These are phyloP conservation scores for Kentomonas sorsogonicus DNA, from an alignment of 208 protist species.

Conservation along the genomic window DNA sequence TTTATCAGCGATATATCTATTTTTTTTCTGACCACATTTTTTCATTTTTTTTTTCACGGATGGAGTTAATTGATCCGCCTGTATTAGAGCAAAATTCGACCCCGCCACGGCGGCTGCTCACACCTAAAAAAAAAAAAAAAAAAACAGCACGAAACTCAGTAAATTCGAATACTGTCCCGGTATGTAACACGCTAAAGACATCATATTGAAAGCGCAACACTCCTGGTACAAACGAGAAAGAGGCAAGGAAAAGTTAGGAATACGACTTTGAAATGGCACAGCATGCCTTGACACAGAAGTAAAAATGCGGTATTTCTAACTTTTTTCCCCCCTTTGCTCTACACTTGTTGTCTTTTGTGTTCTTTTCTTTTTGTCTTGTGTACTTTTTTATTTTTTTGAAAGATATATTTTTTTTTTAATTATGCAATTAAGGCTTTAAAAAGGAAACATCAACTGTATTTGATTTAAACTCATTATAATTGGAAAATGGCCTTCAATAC, in stretches of 20 bases:
- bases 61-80: neutral
- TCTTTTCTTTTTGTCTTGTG: constrained; percentile 4
- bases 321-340: neutral
- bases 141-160: neutral
- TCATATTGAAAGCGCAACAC: neutral
- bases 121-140: neutral
- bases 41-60: too few species aligned
- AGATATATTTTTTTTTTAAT: neutral
- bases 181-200: neutral
- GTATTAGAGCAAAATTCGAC: neutral
- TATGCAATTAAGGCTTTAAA: neutral
- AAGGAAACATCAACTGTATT: neutral
- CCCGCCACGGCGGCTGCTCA: neutral
- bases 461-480: neutral
- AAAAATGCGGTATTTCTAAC: too few species aligned
- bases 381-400: constrained; percentile 2
- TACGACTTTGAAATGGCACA: too few species aligned
- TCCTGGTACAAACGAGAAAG: too few species aligned
- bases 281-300: too few species aligned
- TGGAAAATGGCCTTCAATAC: neutral
- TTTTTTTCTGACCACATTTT: too few species aligned
- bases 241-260: too few species aligned
- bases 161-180: neutral
- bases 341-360: neutral
- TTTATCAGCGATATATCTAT: too few species aligned